Conservation (phyloP, 371 early-diverging fungal genomes). For the Saksenaea oblongispora region DNA sequence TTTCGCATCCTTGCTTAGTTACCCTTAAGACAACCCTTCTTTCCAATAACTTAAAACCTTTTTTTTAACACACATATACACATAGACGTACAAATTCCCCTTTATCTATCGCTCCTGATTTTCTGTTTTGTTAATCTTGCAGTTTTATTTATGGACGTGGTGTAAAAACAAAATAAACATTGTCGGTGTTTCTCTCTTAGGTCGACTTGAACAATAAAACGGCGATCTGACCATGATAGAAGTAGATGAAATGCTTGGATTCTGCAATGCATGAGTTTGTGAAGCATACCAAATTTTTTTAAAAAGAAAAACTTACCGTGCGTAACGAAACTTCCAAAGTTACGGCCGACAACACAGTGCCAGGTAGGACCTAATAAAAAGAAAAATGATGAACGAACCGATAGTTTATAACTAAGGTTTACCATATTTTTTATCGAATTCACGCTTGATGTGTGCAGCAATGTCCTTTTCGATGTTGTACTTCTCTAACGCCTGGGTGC, state of each 20-base stretch:
- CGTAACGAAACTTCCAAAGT: conserved; percentile 97
- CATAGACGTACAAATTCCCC: not conserved
- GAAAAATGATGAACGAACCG: not conserved
- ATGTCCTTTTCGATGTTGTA: conserved; percentile 97
- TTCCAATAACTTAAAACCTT: not conserved
- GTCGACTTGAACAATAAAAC: conserved; percentile 94
- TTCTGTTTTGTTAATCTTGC: not conserved
- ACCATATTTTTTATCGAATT: conserved; percentile 96
- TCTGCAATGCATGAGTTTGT: conserved; percentile 42
- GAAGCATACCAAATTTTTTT: not conserved
- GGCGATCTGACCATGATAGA: conserved; percentile 94
- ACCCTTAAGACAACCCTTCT: not conserved
- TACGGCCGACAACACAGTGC: conserved; percentile 98
- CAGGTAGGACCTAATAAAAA: conserved; percentile 77
- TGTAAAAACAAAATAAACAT: not conserved
- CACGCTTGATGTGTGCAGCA: conserved; percentile 95
- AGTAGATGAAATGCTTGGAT: conserved; percentile 97
- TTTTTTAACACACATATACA: not conserved
- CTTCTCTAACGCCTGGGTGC: conserved; percentile 90
- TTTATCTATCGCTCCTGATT: not conserved
- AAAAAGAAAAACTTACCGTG: conserved; percentile 90
- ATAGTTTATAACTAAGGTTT: conserved; percentile 16
- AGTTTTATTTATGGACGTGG: not conserved
- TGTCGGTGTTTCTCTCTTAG: conserved; percentile 38
- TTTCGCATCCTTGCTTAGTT: not conserved